Base-by-base conservation (phyloP, 2,329 filamentous ascomycete genomes). In the Ilyonectria robusta region DNA sequence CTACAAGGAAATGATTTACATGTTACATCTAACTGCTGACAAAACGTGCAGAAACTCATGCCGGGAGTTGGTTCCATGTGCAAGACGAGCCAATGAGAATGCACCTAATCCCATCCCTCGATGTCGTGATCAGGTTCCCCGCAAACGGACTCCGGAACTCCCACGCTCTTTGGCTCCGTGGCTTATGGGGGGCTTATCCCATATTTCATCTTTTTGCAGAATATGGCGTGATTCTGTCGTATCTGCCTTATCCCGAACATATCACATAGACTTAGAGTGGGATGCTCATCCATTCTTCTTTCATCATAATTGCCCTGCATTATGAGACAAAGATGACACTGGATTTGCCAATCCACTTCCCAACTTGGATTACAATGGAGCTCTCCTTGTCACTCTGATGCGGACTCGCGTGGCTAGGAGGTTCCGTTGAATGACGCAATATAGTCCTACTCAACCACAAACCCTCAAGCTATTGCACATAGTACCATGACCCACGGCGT, bases 51-150 rank as follows among this genome's bases (percentile, higher is more conserved):
- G 10, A 11, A 4, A 4, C 31, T 15, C 29, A 6, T 11, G 11
- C n/a, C 31, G n/a, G 31, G 29, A 53, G 29, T 35, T 53, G 10
- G 42, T 42, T 48, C 19, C 33, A 13, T 54, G 44, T 44, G 26
- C 26, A 33, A 21, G 6, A 31, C 8, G 37, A 56, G 33, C 64
- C 59, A 66, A 66, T 62, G 13, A 31, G 7, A 7, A 4, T 40
- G 31, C 47, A 23, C 23, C 21, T 13, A 62, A 51, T 59, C 35
- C 53, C 44, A 33, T 64, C 23, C 44, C 15, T 19, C 21, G 60
- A 67, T 64, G 65, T 67, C 60, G 65, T 64, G 59, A 68, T 68
- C 23, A 15, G 17, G 10, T 59, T 56, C 58, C 62, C 66, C 66
- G 59, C 66, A 65, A 53, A 57, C 31, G 33, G 11, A 13, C 35